Evolutionary conservation across 495 filamentous ascomycete genomes (phyloP).

Genomic region (Parmelia sp.): DNA sequence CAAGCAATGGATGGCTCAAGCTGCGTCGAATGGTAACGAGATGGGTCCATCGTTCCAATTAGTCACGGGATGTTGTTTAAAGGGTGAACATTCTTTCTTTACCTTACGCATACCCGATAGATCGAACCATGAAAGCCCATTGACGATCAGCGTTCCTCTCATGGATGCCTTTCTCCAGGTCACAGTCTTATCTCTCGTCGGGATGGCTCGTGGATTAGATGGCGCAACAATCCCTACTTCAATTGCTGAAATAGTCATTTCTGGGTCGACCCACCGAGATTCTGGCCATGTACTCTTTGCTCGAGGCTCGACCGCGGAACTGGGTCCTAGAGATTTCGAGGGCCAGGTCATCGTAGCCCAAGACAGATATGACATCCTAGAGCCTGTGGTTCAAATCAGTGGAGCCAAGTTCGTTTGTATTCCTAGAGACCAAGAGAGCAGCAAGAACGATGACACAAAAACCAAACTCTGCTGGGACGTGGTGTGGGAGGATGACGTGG

Average conservation of each 20-base stretch:
- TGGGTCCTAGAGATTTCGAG: background rate
- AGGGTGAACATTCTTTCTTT: background rate
- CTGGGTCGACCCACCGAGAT: background rate
- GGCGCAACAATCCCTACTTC: background rate
- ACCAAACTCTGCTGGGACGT: background rate
- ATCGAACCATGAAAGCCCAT: background rate
- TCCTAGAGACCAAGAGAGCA: background rate
- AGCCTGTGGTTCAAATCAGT: background rate
- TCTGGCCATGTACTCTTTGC: background rate
- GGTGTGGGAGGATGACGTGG: background rate
- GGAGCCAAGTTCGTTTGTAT: background rate
- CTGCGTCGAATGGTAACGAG: background rate
- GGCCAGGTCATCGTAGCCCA: constrained; percentile 1
- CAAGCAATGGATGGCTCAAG: background rate
- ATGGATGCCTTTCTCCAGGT: background rate
- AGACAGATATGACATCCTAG: background rate
- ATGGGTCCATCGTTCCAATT: background rate
- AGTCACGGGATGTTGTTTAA: background rate
- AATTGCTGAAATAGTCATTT: background rate
- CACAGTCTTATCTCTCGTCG: background rate
- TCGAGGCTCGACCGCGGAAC: background rate
- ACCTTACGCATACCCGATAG: background rate
- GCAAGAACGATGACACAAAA: background rate
- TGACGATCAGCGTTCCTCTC: background rate
- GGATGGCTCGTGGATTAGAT: background rate